Evolutionary conservation across 139 green algal genomes (phyloP), one percentile per base, ranked within the genome.

Genomic region (Limnomonas spitsbergensis): DNA sequence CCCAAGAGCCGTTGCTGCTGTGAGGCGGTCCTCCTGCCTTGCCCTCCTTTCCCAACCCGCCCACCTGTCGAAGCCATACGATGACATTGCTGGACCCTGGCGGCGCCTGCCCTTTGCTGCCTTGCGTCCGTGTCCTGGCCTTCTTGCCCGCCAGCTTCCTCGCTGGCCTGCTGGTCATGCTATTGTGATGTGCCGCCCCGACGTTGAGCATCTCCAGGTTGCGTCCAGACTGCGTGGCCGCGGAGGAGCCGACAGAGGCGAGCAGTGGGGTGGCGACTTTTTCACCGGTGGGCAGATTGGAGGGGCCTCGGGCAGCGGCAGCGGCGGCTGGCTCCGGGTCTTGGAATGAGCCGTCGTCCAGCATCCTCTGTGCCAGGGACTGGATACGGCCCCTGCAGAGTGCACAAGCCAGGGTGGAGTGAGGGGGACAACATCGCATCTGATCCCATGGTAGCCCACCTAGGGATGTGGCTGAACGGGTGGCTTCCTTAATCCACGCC

Each of bases 61-160:
- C 9, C n/a, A 40, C 40, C 42, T 79, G 73, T 79, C 26, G 67
- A 29, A 88, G 73, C 80, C 82, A 88, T 42, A 87, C 38, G 2
- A 90, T 32, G 26, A 84, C 80, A 54, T 83, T 83, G 26, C 35
- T 68, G 0, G 40, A 71, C 1, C 31, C 42, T 0, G 79, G n/a
- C 9, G 52, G 78, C 20, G 78, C 78, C 42, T 53, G 42, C 14
- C 77, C 77, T 40, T 39, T 29, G 34, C 73, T 32, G 35, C 38
- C 32, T 36, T 20, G 35, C 3, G 66, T 34, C 4, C 29, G 1
- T 32, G 2, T 39, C 2, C 34, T 36, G 40, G 36, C 38, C 38
- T 82, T 82, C 40, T 81, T 85, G 54, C 75, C 70, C 27, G 31
- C 53, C 26, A 61, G 66, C 40, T 81, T 76, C 3, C 72, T 71